Percentiles rank a stretch among this genome's conserved stretches.
Conservation (phyloP, 169 alveolate genomes). For the Perkinsus olseni region DNA sequence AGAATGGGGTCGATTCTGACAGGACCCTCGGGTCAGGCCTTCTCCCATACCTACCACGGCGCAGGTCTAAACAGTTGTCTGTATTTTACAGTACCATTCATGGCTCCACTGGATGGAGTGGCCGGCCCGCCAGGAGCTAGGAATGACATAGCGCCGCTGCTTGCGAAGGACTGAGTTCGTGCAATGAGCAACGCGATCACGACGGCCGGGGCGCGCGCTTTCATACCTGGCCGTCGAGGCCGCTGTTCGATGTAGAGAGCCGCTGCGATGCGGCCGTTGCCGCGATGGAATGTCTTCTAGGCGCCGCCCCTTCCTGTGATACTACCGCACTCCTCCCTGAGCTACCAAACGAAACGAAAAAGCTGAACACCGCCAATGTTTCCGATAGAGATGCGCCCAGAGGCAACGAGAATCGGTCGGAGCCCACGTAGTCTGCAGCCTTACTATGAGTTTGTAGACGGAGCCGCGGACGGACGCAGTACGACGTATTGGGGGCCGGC, state of each 20-base stretch:
- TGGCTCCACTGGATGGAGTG: background rate
- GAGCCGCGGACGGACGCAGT: background rate
- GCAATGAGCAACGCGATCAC: background rate
- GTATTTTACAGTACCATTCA: background rate
- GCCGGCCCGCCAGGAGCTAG: too few relatives aligned
- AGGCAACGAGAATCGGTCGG: background rate
- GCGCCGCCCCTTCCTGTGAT: background rate
- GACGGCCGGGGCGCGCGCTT: background rate
- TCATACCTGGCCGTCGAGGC: background rate
- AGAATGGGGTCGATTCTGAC: background rate
- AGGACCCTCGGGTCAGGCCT: background rate
- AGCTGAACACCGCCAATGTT: too few relatives aligned
- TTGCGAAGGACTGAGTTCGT: background rate
- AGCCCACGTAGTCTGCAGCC: background rate
- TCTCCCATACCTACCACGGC: background rate
- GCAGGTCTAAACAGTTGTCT: too few relatives aligned
- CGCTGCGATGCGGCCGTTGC: background rate
- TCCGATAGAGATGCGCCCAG: too few relatives aligned
- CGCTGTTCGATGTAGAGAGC: background rate
- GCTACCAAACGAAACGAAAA: background rate
- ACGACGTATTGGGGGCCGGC: background rate
- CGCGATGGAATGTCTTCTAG: background rate
- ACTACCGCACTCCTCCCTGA: background rate
- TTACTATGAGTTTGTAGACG: background rate
- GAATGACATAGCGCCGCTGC: too few relatives aligned